Conservation (phyloP, 2,329 filamentous ascomycete genomes). For the Clarireedia homoeocarpa region DNA sequence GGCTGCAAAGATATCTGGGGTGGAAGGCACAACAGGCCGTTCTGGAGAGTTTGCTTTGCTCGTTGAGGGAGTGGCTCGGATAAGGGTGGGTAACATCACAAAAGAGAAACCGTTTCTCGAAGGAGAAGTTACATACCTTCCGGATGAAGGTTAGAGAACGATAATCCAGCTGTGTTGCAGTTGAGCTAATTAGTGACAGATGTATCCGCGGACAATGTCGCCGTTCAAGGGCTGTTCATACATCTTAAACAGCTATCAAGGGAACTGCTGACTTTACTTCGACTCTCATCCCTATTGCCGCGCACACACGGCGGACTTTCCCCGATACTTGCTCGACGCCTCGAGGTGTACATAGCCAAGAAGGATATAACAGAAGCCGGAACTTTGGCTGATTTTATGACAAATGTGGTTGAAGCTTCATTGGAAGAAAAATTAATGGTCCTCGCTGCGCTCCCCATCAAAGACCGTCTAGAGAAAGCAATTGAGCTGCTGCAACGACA, state of each 20-base stretch:
- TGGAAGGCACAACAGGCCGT: constrained; percentile 57
- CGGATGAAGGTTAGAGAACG: constrained; percentile 53
- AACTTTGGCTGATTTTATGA: constrained; percentile 89
- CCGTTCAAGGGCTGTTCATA: constrained; percentile 64
- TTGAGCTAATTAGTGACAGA: constrained; percentile 9
- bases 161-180: no score
- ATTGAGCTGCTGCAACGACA: constrained; percentile 79
- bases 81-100: constrained; percentile 65
- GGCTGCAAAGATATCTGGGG: constrained; percentile 67
- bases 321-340: constrained; percentile 74
- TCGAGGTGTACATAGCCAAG: constrained; percentile 80
- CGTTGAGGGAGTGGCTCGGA: constrained; percentile 75
- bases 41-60: constrained; percentile 73
- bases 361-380: constrained; percentile 80
- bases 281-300: constrained; percentile 77
- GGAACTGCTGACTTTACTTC: constrained; percentile 76
- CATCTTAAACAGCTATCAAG: constrained; percentile 77
- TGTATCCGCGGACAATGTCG: constrained; percentile 45
- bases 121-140: constrained; percentile 63
- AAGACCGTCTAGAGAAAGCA: constrained; percentile 70
- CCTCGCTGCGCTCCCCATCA: constrained; percentile 71
- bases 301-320: constrained; percentile 62
- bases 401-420: constrained; percentile 78
- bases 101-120: constrained; percentile 83
- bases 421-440: constrained; percentile 89